These are phyloP conservation scores for Scheffersomyces illinoinensis DNA, from an alignment of 1,139 yeast genomes.

Conservation along the genomic window DNA sequence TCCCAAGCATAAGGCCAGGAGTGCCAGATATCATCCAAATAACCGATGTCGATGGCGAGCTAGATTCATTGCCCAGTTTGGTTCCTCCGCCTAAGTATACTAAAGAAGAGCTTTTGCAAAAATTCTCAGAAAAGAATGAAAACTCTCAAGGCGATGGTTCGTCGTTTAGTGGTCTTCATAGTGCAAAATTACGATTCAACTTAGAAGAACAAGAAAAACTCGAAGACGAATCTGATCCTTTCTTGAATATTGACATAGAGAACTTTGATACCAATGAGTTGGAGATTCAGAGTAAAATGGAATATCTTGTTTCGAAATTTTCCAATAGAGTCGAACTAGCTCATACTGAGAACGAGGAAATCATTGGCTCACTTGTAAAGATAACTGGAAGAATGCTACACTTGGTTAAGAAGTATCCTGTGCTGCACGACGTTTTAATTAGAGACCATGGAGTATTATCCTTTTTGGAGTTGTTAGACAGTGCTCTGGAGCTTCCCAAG, in stretches of 20 bases:
- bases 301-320: slow-evolving; percentile 36
- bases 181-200: background rate
- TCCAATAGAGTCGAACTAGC: slow-evolving; percentile 33
- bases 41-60: background rate
- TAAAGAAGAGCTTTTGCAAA: slow-evolving; percentile 31
- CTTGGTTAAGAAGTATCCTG: slow-evolving; percentile 41
- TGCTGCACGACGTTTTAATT: slow-evolving; percentile 44
- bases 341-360: slow-evolving; percentile 34
- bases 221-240: slow-evolving; percentile 39
- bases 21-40: slow-evolving; percentile 1
- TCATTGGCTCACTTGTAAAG: slow-evolving; percentile 30
- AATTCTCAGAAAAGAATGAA: slow-evolving; percentile 30
- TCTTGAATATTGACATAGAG: slow-evolving; percentile 40
- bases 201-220: background rate
- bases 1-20: slow-evolving; percentile 9
- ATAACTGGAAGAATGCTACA: slow-evolving; percentile 45
- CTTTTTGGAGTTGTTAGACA: slow-evolving; percentile 48
- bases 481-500: slow-evolving; percentile 32
- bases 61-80: background rate
- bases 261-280: slow-evolving; percentile 45
- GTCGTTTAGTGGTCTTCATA: slow-evolving; percentile 5
- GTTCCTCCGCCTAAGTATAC: slow-evolving; percentile 8
- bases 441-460: slow-evolving; percentile 53
- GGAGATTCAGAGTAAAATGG: slow-evolving; percentile 47
- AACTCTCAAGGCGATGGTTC: slow-evolving; percentile 18